Base-by-base conservation (phyloP, 495 filamentous ascomycete genomes). In the Cetradonia linearis region DNA sequence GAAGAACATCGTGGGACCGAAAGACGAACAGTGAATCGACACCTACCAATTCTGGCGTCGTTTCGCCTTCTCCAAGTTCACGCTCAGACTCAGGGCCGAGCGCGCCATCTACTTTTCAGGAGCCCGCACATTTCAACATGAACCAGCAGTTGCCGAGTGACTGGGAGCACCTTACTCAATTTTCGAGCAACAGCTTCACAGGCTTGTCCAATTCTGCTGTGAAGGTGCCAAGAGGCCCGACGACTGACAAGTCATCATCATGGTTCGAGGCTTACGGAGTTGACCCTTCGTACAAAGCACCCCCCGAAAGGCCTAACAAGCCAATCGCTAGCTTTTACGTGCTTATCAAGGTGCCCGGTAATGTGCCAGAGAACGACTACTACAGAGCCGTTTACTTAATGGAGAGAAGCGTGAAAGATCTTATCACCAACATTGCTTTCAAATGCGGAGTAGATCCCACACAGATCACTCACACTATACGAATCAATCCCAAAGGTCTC, bases 231-330 rank as follows among this genome's bases (percentile, higher is more conserved):
- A 75, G 70, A 59, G 57, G 70, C 23, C 56, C 62, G 25, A 30
- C 31, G 8, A 71, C 77, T 7, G 67, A 68, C 49, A 80, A 83
- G 13, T 76, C 76, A 44, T 69, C 86, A 59, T 81, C 83, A 30
- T 96, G 85, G 83, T 91, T 98, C 59, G 92, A 99, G 69, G 91
- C 89, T 1, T 72, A 95, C 8, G 93, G 87, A 42, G 88, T 97
- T 30, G 94, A 99, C 71, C 77, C 83, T 13, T 76, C 79, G 0
- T 99, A 99, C 68, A 81, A 85, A 57, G 86, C 93, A 36, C 92
- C 93, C 4, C 72, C 78, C 8, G 88, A 95, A 63, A 80, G 78
- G 49, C 71, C 78, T 3, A 72, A 80, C 20, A 94, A 89, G 69
- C 85, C 86, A 44, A 83, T 95, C 56, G 94, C 93, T 55, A 96